Percentiles rank a stretch among this genome's conserved stretches.
Conservation (phyloP, 805 yeast genomes). For the Yueomyces sinensis region DNA sequence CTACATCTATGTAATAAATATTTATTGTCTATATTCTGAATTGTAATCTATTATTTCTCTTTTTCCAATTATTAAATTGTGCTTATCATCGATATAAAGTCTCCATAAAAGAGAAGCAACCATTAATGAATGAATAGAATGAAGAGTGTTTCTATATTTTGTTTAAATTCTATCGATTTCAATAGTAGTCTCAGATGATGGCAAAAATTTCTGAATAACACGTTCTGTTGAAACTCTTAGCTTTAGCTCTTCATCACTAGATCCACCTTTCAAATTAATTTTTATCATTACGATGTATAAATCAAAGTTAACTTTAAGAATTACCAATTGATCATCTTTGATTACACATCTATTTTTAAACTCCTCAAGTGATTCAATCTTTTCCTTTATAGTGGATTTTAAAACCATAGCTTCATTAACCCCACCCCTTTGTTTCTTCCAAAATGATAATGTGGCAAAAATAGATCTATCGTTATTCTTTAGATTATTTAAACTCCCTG, state of each 20-base stretch:
- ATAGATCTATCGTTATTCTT: not conserved
- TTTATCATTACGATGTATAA: constrained; percentile 44
- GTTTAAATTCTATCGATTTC: constrained; percentile 13
- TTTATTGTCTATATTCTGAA: too few relatives aligned
- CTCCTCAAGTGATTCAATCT: constrained; percentile 34
- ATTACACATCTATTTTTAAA: constrained; percentile 39
- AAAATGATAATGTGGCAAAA: not conserved
- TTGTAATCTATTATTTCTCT: too few relatives aligned
- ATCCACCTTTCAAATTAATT: constrained; percentile 52
- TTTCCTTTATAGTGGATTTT: constrained; percentile 29
- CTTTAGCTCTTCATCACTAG: constrained; percentile 53
- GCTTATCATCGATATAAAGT: too few relatives aligned
- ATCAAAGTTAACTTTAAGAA: constrained; percentile 51
- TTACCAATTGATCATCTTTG: constrained; percentile 29
- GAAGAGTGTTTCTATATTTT: too few relatives aligned
- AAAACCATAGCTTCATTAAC: constrained; percentile 6
- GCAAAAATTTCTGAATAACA: constrained; percentile 13
- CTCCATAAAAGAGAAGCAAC: too few relatives aligned
- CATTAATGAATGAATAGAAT: too few relatives aligned
- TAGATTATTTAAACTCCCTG: not conserved
- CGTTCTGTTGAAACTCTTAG: constrained; percentile 27
- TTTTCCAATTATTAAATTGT: too few relatives aligned
- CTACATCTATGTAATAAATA: too few relatives aligned
- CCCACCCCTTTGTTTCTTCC: not conserved
- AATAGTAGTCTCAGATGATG: constrained; percentile 19